Percentiles rank a stretch among this genome's conserved stretches.
phyloP scores from a whole-genome alignment of 768 basidiomycete genomes.

The Mrakia hoshinonis region DNA sequence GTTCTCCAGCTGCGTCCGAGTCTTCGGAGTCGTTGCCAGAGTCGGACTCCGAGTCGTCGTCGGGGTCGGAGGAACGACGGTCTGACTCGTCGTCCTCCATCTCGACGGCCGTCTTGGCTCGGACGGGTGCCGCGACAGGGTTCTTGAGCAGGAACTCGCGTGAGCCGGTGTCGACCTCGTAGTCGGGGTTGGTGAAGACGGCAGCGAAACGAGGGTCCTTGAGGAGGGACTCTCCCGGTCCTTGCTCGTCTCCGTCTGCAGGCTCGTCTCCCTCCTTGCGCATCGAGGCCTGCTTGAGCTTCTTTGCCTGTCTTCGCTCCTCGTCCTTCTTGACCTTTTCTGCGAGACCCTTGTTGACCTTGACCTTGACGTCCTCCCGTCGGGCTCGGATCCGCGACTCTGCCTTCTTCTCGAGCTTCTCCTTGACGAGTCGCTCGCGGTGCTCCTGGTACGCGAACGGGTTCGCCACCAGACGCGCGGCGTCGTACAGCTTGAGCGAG shows the following conservation, averaged over 20 bases:
- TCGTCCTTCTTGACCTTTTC: slow-evolving; percentile 59
- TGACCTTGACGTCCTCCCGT: slow-evolving; percentile 51
- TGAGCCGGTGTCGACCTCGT: slow-evolving; percentile 77
- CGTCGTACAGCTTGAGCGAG: slow-evolving; percentile 88
- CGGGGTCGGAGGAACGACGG: slow-evolving; percentile 40
- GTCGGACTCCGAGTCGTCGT: slow-evolving; percentile 29
- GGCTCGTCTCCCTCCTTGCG: slow-evolving; percentile 29
- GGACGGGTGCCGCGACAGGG: slow-evolving; percentile 54
- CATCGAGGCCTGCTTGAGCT: slow-evolving; percentile 33
- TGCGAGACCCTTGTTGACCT: slow-evolving; percentile 78
- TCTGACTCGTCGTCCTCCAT: slow-evolving; percentile 84
- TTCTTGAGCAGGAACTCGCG: slow-evolving; percentile 90
- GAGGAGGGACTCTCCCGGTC: slow-evolving; percentile 48
- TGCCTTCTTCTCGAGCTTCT: slow-evolving; percentile 86
- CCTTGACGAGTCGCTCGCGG: slow-evolving; percentile 73
- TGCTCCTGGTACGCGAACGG: slow-evolving; percentile 93
- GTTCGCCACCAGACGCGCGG: slow-evolving; percentile 89
- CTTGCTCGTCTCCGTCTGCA: slow-evolving; percentile 15
- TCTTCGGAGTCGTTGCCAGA: slow-evolving; percentile 34
- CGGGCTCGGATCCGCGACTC: slow-evolving; percentile 82
- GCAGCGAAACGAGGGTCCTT: slow-evolving; percentile 81
- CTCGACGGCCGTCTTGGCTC: slow-evolving; percentile 68
- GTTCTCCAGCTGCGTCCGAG: slow-evolving; percentile 44
- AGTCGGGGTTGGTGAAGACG: slow-evolving; percentile 84
- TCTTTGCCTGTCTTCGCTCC: slow-evolving; percentile 40